Evolutionary conservation across 1,139 yeast genomes (phyloP).

Genomic region (Torulaspora globosa): DNA sequence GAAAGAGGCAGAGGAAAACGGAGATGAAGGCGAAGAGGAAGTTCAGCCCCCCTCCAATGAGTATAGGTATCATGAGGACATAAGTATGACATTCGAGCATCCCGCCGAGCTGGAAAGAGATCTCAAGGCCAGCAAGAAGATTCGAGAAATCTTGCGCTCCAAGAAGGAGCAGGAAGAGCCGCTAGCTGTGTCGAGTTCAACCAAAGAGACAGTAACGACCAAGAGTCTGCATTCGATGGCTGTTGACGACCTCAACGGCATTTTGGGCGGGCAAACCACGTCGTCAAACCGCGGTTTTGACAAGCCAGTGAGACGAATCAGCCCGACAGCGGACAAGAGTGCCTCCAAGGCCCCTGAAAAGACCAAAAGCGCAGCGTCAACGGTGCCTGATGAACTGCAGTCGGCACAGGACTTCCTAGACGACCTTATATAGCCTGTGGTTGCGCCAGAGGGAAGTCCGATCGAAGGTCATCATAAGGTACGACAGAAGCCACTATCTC

Average conservation of each 20-base stretch:
- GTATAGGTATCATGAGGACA: slow-evolving; percentile 26
- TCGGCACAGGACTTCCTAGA: slow-evolving; percentile 33
- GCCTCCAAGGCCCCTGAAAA: slow-evolving; percentile 1
- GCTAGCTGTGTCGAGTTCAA: slow-evolving; percentile 1
- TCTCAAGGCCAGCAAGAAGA: slow-evolving; percentile 13
- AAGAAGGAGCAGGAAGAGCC: slow-evolving; percentile 7
- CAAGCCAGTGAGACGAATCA: not conserved
- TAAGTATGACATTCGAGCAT: slow-evolving; percentile 16
- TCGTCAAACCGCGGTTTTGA: not conserved
- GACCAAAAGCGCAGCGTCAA: slow-evolving; percentile 6
- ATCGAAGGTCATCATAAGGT: not conserved
- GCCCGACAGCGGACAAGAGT: not conserved
- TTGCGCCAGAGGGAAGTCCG: not conserved
- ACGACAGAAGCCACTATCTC: slow-evolving; percentile 2
- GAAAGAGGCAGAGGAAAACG: slow-evolving; percentile 7
- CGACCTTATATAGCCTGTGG: slow-evolving; percentile 17
- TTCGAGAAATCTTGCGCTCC: slow-evolving; percentile 12
- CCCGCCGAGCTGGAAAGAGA: slow-evolving; percentile 16
- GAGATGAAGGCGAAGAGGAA: slow-evolving; percentile 11
- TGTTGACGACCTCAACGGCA: slow-evolving; percentile 20
- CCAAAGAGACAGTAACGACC: slow-evolving; percentile 8
- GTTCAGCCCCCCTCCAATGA: slow-evolving; percentile 23
- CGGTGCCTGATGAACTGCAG: slow-evolving; percentile 18
- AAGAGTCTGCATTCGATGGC: slow-evolving; percentile 23
- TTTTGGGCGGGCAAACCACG: slow-evolving; percentile 11